phyloP scores from a whole-genome alignment of 192 early-diverging fungal genomes.

The Linderina pennispora region DNA sequence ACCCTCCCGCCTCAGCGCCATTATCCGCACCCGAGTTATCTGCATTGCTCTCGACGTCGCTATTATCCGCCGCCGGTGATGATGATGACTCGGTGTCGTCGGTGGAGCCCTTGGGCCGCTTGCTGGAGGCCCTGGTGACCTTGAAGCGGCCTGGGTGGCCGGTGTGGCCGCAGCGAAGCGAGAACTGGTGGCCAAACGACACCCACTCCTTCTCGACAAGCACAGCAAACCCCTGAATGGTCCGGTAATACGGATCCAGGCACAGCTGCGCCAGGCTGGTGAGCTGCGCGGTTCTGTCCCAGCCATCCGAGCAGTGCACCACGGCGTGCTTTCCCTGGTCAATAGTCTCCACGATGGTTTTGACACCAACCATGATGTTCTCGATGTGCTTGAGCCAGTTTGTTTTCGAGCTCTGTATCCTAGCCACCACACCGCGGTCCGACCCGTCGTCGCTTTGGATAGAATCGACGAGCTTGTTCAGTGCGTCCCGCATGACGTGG shows the following conservation, averaged over 20 bases:
- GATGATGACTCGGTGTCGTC: neutral
- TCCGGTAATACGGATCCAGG: conserved; percentile 94
- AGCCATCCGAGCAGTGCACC: conserved; percentile 98
- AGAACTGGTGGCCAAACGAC: conserved; percentile 95
- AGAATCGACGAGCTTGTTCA: conserved; percentile 69
- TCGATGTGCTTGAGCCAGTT: conserved; percentile 87
- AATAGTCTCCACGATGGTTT: conserved; percentile 73
- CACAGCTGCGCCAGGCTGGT: conserved; percentile 84
- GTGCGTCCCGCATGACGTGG: conserved; percentile 92
- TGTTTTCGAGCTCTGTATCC: conserved; percentile 55
- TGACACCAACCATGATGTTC: conserved; percentile 72
- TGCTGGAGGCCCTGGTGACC: conserved; percentile 20
- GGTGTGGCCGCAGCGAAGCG: conserved; percentile 86
- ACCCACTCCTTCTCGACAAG: conserved; percentile 98
- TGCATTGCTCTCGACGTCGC: conserved; percentile 2
- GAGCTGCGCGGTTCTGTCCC: conserved; percentile 97
- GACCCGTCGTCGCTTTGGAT: conserved; percentile 5
- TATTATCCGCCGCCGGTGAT: neutral
- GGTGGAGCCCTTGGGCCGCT: neutral
- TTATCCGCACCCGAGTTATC: neutral
- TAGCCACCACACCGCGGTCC: conserved; percentile 41
- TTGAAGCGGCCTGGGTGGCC: conserved; percentile 66
- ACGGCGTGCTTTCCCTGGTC: conserved; percentile 73
- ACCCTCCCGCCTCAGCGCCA: neutral
- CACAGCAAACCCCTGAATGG: conserved; percentile 83